A percentile compares a stretch with the other conserved stretches of the same genome.
These are phyloP conservation scores for Cubamyces sp. DNA, from an alignment of 768 basidiomycete genomes.

Conservation along the genomic window DNA sequence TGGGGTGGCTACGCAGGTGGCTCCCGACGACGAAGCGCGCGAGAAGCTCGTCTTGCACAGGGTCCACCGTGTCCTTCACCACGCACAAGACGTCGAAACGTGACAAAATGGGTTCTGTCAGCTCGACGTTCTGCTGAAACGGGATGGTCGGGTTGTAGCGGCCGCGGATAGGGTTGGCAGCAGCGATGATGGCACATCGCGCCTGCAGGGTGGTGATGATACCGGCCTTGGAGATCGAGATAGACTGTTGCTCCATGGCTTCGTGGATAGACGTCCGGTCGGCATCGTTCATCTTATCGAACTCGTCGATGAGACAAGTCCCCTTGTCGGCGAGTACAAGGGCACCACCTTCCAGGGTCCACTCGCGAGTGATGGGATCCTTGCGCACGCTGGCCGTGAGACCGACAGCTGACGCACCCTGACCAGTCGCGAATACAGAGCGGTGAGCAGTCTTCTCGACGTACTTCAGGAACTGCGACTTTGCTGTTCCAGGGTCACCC, in stretches of 20 bases:
- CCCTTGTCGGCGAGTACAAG: conserved; percentile 99
- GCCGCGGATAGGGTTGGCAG: conserved; percentile 96
- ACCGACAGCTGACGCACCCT: conserved; percentile 98
- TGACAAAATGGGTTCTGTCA: conserved; percentile 97
- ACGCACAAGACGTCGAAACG: conserved; percentile 98
- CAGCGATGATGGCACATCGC: conserved; percentile 95
- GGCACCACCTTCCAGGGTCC: conserved; percentile 98
- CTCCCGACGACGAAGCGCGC: conserved; percentile 98
- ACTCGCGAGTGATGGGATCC: conserved; percentile 95
- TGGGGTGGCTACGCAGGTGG: conserved; percentile 92
- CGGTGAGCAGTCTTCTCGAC: conserved; percentile 98
- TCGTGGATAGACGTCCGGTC: conserved; percentile 99
- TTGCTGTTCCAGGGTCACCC: conserved; percentile 98
- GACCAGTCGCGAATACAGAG: conserved; percentile 97
- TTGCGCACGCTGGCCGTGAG: conserved; percentile 98
- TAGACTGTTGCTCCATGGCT: conserved; percentile 99
- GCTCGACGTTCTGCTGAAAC: conserved; percentile 97
- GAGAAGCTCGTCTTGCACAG: conserved; percentile 93
- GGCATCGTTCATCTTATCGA: conserved; percentile 99
- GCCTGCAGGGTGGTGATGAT: conserved; percentile 99
- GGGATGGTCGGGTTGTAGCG: conserved; percentile 98
- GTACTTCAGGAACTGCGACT: conserved; percentile 98
- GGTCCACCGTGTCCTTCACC: conserved; percentile 97
- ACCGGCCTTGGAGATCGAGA: conserved; percentile 98
- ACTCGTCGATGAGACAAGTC: conserved; percentile 97